These are phyloP conservation scores for Phytophthora idaei DNA, from an alignment of 352 stramenopile species.

Conservation along the genomic window DNA sequence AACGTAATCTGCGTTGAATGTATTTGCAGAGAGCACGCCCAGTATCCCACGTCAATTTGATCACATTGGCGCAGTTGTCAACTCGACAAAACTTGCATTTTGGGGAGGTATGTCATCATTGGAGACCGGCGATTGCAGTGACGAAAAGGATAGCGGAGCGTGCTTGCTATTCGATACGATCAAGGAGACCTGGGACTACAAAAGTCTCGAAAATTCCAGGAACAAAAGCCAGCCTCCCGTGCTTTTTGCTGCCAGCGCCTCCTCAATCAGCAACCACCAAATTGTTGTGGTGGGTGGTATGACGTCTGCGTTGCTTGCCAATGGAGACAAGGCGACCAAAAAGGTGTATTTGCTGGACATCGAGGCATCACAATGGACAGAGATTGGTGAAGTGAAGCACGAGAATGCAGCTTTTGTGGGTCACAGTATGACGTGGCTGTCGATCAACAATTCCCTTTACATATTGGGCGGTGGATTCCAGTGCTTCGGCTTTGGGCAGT, in stretches of 20 bases:
- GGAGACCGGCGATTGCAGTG: slow-evolving; percentile 31
- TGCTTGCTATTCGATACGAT: slow-evolving; percentile 67
- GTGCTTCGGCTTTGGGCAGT: slow-evolving; percentile 85
- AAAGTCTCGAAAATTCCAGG: slow-evolving; percentile 39
- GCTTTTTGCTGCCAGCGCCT: slow-evolving; percentile 56
- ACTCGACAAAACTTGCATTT: slow-evolving; percentile 58
- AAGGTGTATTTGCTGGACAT: slow-evolving; percentile 64
- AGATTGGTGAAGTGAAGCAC: slow-evolving; percentile 58
- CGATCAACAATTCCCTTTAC: slow-evolving; percentile 43
- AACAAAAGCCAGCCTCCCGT: slow-evolving; percentile 37
- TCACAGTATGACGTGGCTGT: slow-evolving; percentile 60
- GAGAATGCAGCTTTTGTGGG: slow-evolving; percentile 58
- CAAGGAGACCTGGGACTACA: slow-evolving; percentile 43
- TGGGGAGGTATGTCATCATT: slow-evolving; percentile 67
- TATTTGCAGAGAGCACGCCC: slow-evolving; percentile 22
- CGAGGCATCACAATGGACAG: slow-evolving; percentile 50
- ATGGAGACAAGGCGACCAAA: slow-evolving; percentile 47
- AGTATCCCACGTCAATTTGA: slow-evolving; percentile 48
- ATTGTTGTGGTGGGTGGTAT: slow-evolving; percentile 70
- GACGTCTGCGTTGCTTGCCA: slow-evolving; percentile 43
- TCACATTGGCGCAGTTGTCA: slow-evolving; percentile 60
- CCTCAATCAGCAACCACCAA: slow-evolving; percentile 55
- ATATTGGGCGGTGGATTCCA: slow-evolving; percentile 81
- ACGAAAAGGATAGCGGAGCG: slow-evolving; percentile 16
- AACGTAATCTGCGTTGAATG: slow-evolving; percentile 1